phyloP scores from a whole-genome alignment of 1,284 basidiomycete genomes.

The Boletellus deceptivus region DNA sequence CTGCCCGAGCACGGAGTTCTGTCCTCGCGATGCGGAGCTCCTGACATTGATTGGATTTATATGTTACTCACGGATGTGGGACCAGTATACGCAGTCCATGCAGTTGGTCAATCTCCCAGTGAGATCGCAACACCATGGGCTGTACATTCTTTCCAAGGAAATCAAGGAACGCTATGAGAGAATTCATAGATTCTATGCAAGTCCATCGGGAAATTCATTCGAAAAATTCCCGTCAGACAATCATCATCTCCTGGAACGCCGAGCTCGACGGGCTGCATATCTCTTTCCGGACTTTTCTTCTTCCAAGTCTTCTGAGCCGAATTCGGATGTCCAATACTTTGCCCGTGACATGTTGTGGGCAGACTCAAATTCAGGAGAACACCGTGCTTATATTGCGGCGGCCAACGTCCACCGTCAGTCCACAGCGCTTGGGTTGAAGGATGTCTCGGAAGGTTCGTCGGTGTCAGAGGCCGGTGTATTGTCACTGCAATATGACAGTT shows the following conservation, averaged over 20 bases:
- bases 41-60: constrained; percentile 36
- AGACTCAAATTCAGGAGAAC: constrained; percentile 1
- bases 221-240: constrained; percentile 5
- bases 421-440: not conserved
- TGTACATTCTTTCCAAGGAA: constrained; percentile 22
- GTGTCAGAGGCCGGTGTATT: not conserved
- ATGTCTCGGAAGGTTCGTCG: constrained; percentile 7
- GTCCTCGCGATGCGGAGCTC: constrained; percentile 28
- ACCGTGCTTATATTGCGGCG: constrained; percentile 17
- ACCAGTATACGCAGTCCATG: constrained; percentile 30
- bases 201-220: not conserved
- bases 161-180: constrained; percentile 33
- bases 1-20: constrained; percentile 39
- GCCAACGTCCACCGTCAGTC: constrained; percentile 1
- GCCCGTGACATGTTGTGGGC: constrained; percentile 10
- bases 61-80: constrained; percentile 35
- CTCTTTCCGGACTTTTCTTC: constrained; percentile 14
- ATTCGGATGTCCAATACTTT: constrained; percentile 14
- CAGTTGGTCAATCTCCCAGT: constrained; percentile 28
- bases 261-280: constrained; percentile 4
- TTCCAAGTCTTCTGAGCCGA: not conserved
- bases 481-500: constrained; percentile 17
- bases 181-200: constrained; percentile 13
- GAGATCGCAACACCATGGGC: constrained; percentile 34
- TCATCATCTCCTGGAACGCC: constrained; percentile 10